Evolutionary conservation across 257 asterid species (phyloP), one percentile per base, ranked within the genome.

Genomic region (Verbascum thapsus): DNA sequence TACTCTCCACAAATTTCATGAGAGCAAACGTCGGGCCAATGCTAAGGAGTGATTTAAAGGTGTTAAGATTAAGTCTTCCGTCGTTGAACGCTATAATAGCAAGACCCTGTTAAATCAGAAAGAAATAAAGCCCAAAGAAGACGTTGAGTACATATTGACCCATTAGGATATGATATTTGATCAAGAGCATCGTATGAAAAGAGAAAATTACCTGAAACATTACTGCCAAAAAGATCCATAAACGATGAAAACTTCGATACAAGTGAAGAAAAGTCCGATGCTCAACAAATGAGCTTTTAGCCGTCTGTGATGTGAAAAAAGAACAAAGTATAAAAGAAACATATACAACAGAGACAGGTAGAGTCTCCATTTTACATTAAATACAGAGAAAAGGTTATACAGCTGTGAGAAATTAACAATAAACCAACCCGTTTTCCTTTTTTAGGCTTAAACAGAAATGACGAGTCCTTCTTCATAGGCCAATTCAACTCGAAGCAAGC

Each of bases 241-340:
- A 12, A 58, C 99, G 99, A 79, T 92, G 99, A 72, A 92, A 92
- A 79, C 99, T 89, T 70, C 95, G 87, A 75, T 87, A 92, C 68
- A 92, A 74, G 75, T 92, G 99, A 64, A 92, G 87, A 69, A 85
- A 92, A 43, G 99, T 89, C 42, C 99, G 88, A 78, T 92, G 99
- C 78, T 92, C 99, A 66, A 92, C 99, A 74, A 89, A 92, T 59
- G 96, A 79, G 77, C 95, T 89, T 82, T 92, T 92, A 32, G 88
- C 94, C 17, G 96, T 89, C 99, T 92, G 83, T 66, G 64, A 65
- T 63, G 68, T 48, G 53, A 51, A 69, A 49, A 53, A 17, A 39
- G 13, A 38, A 49, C 57, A 72, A 53, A 58, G 55, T 30, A 34
- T 32, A 63, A 19, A 56, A 42, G 45, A 61, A 52, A 67, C 48